Conservation (phyloP, 371 early-diverging fungal genomes). For the Dipsacomyces acuminosporus region DNA sequence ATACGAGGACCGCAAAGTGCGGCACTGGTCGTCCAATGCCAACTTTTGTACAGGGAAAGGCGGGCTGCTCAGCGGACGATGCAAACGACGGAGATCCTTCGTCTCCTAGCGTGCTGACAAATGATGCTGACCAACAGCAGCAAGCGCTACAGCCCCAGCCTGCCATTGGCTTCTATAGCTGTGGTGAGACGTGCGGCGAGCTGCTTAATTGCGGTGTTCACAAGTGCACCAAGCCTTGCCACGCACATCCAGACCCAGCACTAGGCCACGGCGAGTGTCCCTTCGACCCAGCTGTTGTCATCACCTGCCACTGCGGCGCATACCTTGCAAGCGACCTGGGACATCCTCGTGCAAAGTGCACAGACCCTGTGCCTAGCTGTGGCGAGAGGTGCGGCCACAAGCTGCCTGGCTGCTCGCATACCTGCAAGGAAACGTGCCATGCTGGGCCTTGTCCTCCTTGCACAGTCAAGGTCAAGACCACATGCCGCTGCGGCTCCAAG, state of each 20-base stretch:
- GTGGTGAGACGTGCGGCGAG: constrained; percentile 55
- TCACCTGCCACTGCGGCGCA: constrained; percentile 83
- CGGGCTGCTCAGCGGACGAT: constrained; percentile 1
- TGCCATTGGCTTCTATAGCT: constrained; percentile 56
- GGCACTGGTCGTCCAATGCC: constrained; percentile 51
- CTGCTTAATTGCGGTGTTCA: constrained; percentile 74
- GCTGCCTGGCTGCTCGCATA: constrained; percentile 64
- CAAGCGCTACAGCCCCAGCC: no score
- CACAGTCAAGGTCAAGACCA: constrained; percentile 46
- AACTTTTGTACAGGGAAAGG: neutral
- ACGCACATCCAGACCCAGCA: constrained; percentile 47
- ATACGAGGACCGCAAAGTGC: constrained; percentile 55
- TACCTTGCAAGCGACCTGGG: constrained; percentile 41
- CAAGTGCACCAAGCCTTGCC: constrained; percentile 68
- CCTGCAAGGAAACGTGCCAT: constrained; percentile 70
- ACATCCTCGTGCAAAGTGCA: constrained; percentile 56
- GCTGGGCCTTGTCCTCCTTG: constrained; percentile 70
- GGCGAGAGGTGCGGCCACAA: constrained; percentile 57
- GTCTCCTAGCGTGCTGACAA: no score
- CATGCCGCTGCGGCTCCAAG: constrained; percentile 64
- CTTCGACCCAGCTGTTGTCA: constrained; percentile 57
- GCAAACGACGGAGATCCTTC: no score
- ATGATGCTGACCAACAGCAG: no score
- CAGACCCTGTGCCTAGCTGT: constrained; percentile 78
- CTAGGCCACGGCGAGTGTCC: constrained; percentile 60